Conservation (phyloP, 1,284 basidiomycete genomes). For the Peniophora sp. region DNA sequence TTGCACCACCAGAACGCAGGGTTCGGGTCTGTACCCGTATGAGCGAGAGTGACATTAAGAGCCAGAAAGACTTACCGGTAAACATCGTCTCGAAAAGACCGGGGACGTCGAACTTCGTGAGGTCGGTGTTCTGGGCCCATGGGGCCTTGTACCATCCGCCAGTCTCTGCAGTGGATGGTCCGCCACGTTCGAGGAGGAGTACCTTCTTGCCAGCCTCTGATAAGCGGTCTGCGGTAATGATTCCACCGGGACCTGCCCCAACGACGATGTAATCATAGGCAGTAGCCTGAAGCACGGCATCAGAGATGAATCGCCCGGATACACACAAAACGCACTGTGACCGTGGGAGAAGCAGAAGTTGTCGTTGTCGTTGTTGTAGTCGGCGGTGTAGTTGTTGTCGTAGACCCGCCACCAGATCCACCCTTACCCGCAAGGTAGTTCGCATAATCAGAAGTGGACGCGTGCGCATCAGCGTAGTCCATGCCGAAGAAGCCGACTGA, state of each 20-base stretch:
- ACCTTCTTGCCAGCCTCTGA: conserved; percentile 58
- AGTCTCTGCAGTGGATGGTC: conserved; percentile 50
- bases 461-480: conserved; percentile 38
- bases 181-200: conserved; percentile 52
- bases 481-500: conserved; percentile 54
- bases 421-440: conserved; percentile 38
- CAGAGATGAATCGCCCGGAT: neutral
- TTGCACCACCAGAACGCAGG: conserved; percentile 56
- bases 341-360: conserved; percentile 21
- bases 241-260: conserved; percentile 45
- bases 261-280: conserved; percentile 60
- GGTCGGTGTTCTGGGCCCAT: conserved; percentile 41
- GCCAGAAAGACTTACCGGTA: conserved; percentile 13
- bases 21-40: conserved; percentile 35
- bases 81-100: conserved; percentile 61
- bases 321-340: conserved; percentile 17
- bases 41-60: too few relatives aligned
- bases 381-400: conserved; percentile 13
- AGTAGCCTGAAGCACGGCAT: conserved; percentile 24
- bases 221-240: conserved; percentile 45
- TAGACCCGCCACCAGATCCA: conserved; percentile 21
- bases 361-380: conserved; percentile 18
- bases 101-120: conserved; percentile 57
- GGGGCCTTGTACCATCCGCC: conserved; percentile 50
- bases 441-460: conserved; percentile 31